phyloP scores from a whole-genome alignment of 176 grass and related monocot species.

The Musa schizocarpa region DNA sequence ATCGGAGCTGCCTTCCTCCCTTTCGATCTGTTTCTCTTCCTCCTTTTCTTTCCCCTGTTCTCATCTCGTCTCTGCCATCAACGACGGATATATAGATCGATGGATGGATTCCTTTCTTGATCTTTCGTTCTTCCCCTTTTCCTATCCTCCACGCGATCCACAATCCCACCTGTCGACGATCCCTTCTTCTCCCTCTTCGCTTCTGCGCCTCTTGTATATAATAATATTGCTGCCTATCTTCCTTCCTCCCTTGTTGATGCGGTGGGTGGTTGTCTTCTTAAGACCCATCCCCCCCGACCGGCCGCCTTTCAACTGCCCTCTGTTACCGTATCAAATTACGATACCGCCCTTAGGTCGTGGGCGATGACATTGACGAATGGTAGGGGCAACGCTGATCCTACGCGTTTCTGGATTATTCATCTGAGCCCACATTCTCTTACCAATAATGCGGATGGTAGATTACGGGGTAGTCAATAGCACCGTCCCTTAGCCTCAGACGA shows the following conservation, averaged over 20 bases:
- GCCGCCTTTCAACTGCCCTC: background rate
- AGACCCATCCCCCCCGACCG: background rate
- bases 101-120: background rate
- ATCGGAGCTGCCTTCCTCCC: background rate
- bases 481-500: no score
- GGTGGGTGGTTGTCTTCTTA: background rate
- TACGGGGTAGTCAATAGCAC: no score
- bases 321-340: background rate
- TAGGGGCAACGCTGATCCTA: no score
- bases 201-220: background rate
- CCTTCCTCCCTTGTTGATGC: background rate
- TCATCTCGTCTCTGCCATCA: background rate
- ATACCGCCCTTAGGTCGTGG: background rate
- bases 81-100: background rate
- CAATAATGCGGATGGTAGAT: no score
- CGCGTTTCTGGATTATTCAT: no score
- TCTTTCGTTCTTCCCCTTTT: background rate
- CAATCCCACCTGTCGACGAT: no score
- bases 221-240: background rate
- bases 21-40: background rate
- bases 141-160: slow-evolving; percentile 10
- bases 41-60: background rate
- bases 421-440: no score
- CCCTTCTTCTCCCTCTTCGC: background rate
- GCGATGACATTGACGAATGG: background rate